Percentiles rank a stretch among this genome's conserved stretches.
Conservation (phyloP, 1,284 basidiomycete species). For the Leccinum pachyderme region DNA sequence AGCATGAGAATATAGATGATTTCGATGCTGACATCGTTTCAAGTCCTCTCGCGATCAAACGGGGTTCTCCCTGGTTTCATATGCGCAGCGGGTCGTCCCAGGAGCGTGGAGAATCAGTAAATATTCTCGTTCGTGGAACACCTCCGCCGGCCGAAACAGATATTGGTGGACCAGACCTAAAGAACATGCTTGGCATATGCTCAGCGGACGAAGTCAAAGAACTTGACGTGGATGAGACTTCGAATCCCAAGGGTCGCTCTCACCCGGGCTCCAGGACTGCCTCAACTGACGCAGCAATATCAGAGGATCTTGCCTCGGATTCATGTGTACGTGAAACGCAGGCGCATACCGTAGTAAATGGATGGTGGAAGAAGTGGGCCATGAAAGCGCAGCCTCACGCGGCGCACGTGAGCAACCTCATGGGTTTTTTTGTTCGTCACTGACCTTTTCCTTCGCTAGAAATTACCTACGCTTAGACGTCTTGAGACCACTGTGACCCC, state of each 20-base stretch:
- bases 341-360: slow-evolving; percentile 48
- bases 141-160: slow-evolving; percentile 24
- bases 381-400: slow-evolving; percentile 23
- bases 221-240: slow-evolving; percentile 24
- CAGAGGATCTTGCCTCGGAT: slow-evolving; percentile 25
- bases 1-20: slow-evolving; percentile 33
- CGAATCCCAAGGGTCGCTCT: not conserved
- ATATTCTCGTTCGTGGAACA: slow-evolving; percentile 40
- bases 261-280: not conserved
- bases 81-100: slow-evolving; percentile 7
- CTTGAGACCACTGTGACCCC: slow-evolving; percentile 48
- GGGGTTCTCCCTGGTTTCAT: slow-evolving; percentile 18
- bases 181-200: slow-evolving; percentile 43
- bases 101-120: slow-evolving; percentile 8
- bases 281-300: slow-evolving; percentile 1
- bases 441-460: slow-evolving; percentile 25
- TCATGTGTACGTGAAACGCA: slow-evolving; percentile 31
- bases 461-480: slow-evolving; percentile 37
- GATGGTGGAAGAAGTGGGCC: slow-evolving; percentile 61
- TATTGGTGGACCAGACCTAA: slow-evolving; percentile 45
- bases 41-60: slow-evolving; percentile 49
- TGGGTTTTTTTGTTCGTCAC: slow-evolving; percentile 9
- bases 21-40: slow-evolving; percentile 60
- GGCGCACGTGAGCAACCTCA: slow-evolving; percentile 23
- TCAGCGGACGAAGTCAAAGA: slow-evolving; percentile 51